Base-by-base conservation (phyloP, 1,284 basidiomycete species). In the Ceratobasidium sp. region DNA sequence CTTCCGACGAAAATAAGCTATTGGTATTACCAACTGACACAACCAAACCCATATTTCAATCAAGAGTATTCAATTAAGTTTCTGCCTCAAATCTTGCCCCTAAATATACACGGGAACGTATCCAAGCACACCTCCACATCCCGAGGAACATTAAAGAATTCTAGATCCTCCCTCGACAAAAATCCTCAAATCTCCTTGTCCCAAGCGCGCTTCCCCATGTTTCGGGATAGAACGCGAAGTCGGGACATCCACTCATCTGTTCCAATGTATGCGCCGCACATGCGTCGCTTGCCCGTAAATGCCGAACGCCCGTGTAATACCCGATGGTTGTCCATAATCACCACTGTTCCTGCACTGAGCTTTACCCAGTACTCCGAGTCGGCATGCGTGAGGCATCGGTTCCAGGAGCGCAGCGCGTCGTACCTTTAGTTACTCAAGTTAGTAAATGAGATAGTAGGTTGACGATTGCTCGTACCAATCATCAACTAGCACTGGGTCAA, bases 261-360 rank as follows among this genome's bases (percentile, higher is more conserved):
- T 0, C 94, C 93, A 66, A 98, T 87, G 79, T 99, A 99, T 0
- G 96, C 96, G 0, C 97, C 97, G 78, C 97, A 98, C 88, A 99
- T 94, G 0, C 94, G 87, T 2, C 97, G 88, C 78, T 89, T 88
- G 2, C 98, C 97, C 1, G 88, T 87, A 79, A 98, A 99, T 0
- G 90, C 88, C 0, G 94, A 93, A 8, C 97, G 90, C 6, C 97
- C 97, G 77, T 98, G 98, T 67, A 99, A 84, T 2, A 98, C 94
- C 13, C 97, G 88, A 81, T 98, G 94, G 79, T 99, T 98, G 82
- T 99, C 93, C 66, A 98, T 87, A 44, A 96, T 93, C 63, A 98
- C 86, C 38, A 91, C 91, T 0, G 91, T 97, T 0, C 97, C 96
- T 0, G 95, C 91, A 50, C 86, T 84, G 28, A 99, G 86, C 79